Evolutionary conservation across 805 yeast species (phyloP).

Genomic region (Candida bentonensis): DNA sequence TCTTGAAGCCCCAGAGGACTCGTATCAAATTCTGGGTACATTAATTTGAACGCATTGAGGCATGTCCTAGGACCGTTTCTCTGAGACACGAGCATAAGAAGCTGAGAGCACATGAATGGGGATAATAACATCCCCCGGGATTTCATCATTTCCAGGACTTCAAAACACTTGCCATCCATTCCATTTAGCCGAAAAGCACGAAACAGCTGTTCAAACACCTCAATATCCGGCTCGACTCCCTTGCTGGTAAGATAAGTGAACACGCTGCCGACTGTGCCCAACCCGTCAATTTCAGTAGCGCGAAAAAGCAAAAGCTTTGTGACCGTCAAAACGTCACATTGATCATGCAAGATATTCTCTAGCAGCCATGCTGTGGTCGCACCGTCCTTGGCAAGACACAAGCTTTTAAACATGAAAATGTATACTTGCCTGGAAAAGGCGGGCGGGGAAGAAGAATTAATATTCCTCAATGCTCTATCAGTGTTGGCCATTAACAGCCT

Average conservation of each 20-base stretch:
- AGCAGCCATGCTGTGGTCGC: not conserved
- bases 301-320: constrained; percentile 6
- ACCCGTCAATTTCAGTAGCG: constrained; percentile 10
- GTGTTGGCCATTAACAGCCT: not conserved
- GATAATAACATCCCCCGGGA: constrained; percentile 2
- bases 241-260: constrained; percentile 7
- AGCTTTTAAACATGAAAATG: not conserved
- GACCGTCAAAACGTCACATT: not conserved
- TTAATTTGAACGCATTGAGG: constrained; percentile 3
- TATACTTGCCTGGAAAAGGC: not conserved
- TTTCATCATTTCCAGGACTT: constrained; percentile 7
- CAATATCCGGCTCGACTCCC: constrained; percentile 5
- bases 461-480: not conserved
- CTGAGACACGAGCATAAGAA: constrained; percentile 6
- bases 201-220: constrained; percentile 4
- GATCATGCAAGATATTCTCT: not conserved
- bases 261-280: constrained; percentile 7
- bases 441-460: not conserved
- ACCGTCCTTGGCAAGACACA: not conserved
- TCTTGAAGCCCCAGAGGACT: not conserved
- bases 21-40: constrained; percentile 5
- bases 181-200: constrained; percentile 10
- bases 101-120: constrained; percentile 5
- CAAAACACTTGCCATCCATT: constrained; percentile 10
- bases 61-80: constrained; percentile 7